A percentile compares a stretch with the other conserved stretches of the same genome.
phyloP scores from a whole-genome alignment of 176 grass and related monocot genomes.

The Eragrostis curvula region DNA sequence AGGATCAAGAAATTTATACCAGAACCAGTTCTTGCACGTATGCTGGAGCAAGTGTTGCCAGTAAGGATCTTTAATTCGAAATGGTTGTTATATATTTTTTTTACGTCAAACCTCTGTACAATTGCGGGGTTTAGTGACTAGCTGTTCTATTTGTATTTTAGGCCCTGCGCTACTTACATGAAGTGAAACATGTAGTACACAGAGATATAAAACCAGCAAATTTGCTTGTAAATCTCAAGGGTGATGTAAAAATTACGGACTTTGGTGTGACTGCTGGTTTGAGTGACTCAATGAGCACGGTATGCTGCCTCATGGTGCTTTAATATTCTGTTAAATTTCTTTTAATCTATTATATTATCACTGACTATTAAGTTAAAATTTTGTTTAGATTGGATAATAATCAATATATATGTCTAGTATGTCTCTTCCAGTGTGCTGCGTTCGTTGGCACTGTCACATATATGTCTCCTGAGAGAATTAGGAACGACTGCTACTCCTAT shows the following conservation, averaged over 20 bases:
- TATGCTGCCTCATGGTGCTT: slow-evolving; percentile 50
- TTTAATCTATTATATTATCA: background rate
- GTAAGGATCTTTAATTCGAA: slow-evolving; percentile 46
- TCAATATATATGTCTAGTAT: slow-evolving; percentile 35
- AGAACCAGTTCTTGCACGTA: slow-evolving; percentile 75
- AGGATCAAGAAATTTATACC: slow-evolving; percentile 76
- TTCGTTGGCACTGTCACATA: slow-evolving; percentile 94
- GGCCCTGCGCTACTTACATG: slow-evolving; percentile 88
- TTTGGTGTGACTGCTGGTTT: slow-evolving; percentile 90
- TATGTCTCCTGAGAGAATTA: slow-evolving; percentile 97
- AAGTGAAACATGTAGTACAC: slow-evolving; percentile 86
- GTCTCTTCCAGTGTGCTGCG: slow-evolving; percentile 90
- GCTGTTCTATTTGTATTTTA: slow-evolving; percentile 44
- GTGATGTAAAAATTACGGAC: slow-evolving; percentile 85
- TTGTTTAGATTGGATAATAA: background rate
- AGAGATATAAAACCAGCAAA: slow-evolving; percentile 99
- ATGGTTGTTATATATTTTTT: background rate
- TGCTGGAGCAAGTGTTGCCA: slow-evolving; percentile 71
- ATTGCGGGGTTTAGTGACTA: background rate
- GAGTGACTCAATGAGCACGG: slow-evolving; percentile 88
- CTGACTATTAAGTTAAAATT: background rate
- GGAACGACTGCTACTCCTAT: slow-evolving; percentile 45
- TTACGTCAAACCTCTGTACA: background rate
- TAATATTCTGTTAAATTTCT: slow-evolving; percentile 4
- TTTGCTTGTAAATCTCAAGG: slow-evolving; percentile 91